A percentile compares a stretch with the other conserved stretches of the same genome.
These are phyloP conservation scores for Aureobasidium mangrovei DNA, from an alignment of 2,329 filamentous ascomycete genomes.

Conservation along the genomic window DNA sequence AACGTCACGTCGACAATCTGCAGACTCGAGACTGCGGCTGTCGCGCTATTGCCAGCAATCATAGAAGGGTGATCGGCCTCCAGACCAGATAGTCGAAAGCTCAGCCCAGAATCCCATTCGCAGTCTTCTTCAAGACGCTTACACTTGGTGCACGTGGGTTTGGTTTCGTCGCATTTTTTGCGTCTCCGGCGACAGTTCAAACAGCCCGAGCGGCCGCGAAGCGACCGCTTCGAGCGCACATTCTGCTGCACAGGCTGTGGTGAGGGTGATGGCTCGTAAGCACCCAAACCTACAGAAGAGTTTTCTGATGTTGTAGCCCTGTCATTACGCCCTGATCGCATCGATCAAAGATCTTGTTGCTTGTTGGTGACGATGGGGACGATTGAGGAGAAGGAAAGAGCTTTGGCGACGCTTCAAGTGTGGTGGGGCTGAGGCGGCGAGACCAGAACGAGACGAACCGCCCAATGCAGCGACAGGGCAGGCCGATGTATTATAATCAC, in stretches of 20 bases:
- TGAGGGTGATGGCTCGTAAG: background rate
- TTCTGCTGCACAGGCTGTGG: background rate
- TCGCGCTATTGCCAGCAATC: slow-evolving; percentile 19
- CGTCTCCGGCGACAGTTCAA: slow-evolving; percentile 27
- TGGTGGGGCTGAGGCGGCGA: too few relatives aligned
- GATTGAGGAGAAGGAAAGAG: background rate
- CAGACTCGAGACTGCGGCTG: slow-evolving; percentile 7
- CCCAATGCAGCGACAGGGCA: too few relatives aligned
- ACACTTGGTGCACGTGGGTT: slow-evolving; percentile 26
- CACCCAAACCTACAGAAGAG: background rate
- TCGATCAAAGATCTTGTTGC: background rate
- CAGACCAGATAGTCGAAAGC: slow-evolving; percentile 21
- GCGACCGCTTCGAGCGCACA: background rate
- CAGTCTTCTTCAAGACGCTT: slow-evolving; percentile 23
- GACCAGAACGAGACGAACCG: too few relatives aligned
- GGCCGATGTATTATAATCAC: too few relatives aligned
- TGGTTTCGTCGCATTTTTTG: slow-evolving; percentile 27
- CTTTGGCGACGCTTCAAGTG: too few relatives aligned
- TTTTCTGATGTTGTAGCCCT: background rate
- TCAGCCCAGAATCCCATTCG: slow-evolving; percentile 20
- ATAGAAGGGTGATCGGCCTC: slow-evolving; percentile 26
- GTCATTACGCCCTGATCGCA: background rate
- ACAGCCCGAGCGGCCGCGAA: slow-evolving; percentile 26
- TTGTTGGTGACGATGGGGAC: background rate
- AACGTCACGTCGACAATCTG: slow-evolving; percentile 26